Conservation (phyloP, 2,329 filamentous ascomycete genomes). For the Geosmithia putterillii region DNA sequence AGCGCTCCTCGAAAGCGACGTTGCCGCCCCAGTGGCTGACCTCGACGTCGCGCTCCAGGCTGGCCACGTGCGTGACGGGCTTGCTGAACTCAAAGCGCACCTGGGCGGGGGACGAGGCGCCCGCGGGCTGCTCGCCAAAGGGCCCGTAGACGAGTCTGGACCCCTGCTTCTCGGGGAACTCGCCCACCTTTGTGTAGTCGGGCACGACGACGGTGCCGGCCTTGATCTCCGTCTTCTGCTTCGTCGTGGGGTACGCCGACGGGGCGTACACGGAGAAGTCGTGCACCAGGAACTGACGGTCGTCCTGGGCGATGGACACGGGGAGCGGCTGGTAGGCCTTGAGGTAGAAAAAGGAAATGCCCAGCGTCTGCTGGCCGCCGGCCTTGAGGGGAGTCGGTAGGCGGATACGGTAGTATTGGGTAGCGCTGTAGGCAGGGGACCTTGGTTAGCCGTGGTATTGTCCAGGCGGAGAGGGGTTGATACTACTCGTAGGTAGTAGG, state of each 20-base stretch:
- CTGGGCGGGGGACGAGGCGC: conserved; percentile 56
- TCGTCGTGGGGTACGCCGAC: conserved; percentile 72
- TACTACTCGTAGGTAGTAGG: not conserved
- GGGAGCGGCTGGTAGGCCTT: conserved; percentile 72
- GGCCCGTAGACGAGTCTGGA: conserved; percentile 82
- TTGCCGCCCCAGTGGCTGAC: conserved; percentile 98
- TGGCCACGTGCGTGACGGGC: conserved; percentile 67
- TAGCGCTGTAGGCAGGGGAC: conserved; percentile 36
- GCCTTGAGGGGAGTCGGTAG: conserved; percentile 66
- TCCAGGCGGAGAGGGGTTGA: not conserved
- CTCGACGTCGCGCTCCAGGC: conserved; percentile 82
- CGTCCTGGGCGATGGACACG: conserved; percentile 68
- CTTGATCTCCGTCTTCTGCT: conserved; percentile 97
- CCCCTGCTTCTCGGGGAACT: conserved; percentile 69
- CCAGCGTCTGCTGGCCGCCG: conserved; percentile 70
- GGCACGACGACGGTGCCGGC: conserved; percentile 66
- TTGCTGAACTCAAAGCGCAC: conserved; percentile 95
- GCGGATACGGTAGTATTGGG: conserved; percentile 75
- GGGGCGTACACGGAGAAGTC: conserved; percentile 75
- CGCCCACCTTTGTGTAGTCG: conserved; percentile 66
- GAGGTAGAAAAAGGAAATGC: conserved; percentile 74
- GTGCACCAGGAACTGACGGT: conserved; percentile 78
- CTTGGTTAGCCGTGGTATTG: not conserved
- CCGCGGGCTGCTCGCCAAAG: conserved; percentile 72
- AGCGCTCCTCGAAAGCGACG: conserved; percentile 86